phyloP scores from a whole-genome alignment of 2,329 filamentous ascomycete genomes.

The Calonectria pteridis region DNA sequence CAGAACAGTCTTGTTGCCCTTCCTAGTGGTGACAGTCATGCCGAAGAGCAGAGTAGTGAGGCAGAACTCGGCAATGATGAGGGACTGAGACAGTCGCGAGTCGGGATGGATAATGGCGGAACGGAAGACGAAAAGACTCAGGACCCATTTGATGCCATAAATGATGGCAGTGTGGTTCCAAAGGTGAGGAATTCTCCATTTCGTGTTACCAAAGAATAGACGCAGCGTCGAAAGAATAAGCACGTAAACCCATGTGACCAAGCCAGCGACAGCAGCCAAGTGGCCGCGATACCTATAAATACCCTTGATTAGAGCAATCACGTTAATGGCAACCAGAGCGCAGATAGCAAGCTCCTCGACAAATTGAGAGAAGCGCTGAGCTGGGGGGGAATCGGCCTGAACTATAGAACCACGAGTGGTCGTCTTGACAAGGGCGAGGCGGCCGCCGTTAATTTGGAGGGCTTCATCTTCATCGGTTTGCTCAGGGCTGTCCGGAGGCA shows the following conservation, averaged over 20 bases:
- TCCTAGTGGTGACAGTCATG: conserved; percentile 85
- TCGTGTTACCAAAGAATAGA: conserved; percentile 73
- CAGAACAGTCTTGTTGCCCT: conserved; percentile 90
- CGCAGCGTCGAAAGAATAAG: conserved; percentile 79
- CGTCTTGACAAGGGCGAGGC: conserved; percentile 69
- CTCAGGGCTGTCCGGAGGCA: conserved; percentile 63
- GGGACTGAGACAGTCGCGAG: conserved; percentile 70
- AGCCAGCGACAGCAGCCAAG: conserved; percentile 72
- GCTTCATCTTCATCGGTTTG: conserved; percentile 72
- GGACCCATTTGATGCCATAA: conserved; percentile 86
- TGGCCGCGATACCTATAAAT: conserved; percentile 70
- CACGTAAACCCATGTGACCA: conserved; percentile 86
- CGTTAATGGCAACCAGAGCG: conserved; percentile 77
- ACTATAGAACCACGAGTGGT: conserved; percentile 74
- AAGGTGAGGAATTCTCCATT: conserved; percentile 76
- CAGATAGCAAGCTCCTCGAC: conserved; percentile 82
- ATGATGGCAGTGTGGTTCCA: conserved; percentile 95
- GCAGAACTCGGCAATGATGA: conserved; percentile 80
- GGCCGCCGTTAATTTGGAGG: conserved; percentile 69
- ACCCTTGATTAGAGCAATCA: conserved; percentile 71
- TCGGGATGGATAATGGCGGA: conserved; percentile 84
- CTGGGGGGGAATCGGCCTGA: conserved; percentile 81
- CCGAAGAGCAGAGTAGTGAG: conserved; percentile 80
- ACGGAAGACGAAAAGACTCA: conserved; percentile 82
- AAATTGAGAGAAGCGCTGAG: conserved; percentile 76